These are phyloP conservation scores for Rhodotorula babjevae DNA, from an alignment of 768 basidiomycete species.

Conservation along the genomic window DNA sequence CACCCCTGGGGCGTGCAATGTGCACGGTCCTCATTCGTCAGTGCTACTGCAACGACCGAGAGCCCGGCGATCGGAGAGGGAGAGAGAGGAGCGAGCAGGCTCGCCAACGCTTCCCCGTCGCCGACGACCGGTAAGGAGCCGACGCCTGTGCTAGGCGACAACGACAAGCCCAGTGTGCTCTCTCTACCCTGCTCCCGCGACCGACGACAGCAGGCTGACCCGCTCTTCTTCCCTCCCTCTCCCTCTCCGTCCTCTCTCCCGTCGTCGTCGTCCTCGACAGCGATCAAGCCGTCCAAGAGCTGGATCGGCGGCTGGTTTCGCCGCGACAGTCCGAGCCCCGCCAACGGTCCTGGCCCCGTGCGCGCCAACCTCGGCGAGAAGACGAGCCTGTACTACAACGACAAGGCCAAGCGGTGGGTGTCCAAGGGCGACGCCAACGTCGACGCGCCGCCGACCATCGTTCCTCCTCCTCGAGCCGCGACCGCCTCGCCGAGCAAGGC, in stretches of 20 bases:
- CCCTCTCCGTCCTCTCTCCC: no score
- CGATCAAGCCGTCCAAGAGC: conserved; percentile 48
- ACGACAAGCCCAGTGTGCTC: neutral
- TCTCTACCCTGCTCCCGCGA: no score
- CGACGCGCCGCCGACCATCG: conserved; percentile 18
- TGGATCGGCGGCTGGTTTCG: conserved; percentile 81
- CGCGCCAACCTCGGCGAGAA: conserved; percentile 91
- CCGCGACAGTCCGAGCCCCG: conserved; percentile 59
- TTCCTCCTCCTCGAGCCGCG: conserved; percentile 33
- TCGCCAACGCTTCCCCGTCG: no score
- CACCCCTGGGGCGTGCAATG: no score
- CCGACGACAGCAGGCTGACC: no score
- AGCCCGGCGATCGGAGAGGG: no score
- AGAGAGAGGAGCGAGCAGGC: no score
- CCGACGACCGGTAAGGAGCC: neutral
- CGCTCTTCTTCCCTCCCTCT: no score
- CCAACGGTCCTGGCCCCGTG: conserved; percentile 60
- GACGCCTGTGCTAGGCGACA: neutral
- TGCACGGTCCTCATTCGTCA: no score
- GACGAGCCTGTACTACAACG: conserved; percentile 84
- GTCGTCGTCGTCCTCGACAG: conserved; percentile 1
- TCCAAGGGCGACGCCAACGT: conserved; percentile 74
- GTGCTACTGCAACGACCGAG: no score
- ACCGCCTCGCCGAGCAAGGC: conserved; percentile 35
- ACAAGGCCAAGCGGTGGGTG: conserved; percentile 92